Evolutionary conservation across 305 asterid genomes (phyloP).

Genomic region (Euphrasia arctica): DNA sequence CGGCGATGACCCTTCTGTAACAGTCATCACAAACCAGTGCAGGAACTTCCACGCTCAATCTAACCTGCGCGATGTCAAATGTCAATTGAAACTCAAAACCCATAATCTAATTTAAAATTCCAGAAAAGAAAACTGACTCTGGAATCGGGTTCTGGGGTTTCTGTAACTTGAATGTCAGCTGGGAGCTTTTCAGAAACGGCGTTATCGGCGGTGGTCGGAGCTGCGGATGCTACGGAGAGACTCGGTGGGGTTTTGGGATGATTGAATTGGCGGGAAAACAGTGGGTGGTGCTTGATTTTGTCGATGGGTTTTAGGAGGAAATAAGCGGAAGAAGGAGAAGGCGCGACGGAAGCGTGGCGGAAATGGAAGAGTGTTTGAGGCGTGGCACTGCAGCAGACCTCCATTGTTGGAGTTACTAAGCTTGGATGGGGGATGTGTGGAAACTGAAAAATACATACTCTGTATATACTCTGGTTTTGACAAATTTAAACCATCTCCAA

Average conservation of each 20-base stretch:
- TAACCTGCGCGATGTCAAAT: conserved; percentile 42
- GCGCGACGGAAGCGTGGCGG: conserved; percentile 30
- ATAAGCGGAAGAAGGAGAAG: conserved; percentile 27
- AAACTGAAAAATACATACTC: no score
- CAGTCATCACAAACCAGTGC: conserved; percentile 82
- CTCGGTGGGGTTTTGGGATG: conserved; percentile 22
- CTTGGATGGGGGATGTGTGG: neutral
- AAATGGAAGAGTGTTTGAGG: conserved; percentile 41
- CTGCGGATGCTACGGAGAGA: conserved; percentile 41
- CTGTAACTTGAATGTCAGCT: conserved; percentile 67
- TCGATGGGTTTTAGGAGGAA: conserved; percentile 37
- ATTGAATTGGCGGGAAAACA: conserved; percentile 46
- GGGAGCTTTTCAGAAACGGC: conserved; percentile 64
- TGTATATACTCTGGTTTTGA: no score
- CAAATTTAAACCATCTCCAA: no score
- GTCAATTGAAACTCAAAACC: conserved; percentile 14
- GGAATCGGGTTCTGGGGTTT: conserved; percentile 69
- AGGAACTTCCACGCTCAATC: conserved; percentile 89
- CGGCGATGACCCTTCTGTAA: conserved; percentile 57
- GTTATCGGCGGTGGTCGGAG: conserved; percentile 38
- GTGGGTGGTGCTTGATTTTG: conserved; percentile 28
- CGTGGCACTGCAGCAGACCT: conserved; percentile 41
- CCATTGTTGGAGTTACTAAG: conserved; percentile 32
- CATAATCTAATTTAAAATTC: neutral
- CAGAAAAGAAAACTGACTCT: conserved; percentile 42